phyloP scores from a whole-genome alignment of 257 asterid genomes.

The Scutellaria galericulata region DNA sequence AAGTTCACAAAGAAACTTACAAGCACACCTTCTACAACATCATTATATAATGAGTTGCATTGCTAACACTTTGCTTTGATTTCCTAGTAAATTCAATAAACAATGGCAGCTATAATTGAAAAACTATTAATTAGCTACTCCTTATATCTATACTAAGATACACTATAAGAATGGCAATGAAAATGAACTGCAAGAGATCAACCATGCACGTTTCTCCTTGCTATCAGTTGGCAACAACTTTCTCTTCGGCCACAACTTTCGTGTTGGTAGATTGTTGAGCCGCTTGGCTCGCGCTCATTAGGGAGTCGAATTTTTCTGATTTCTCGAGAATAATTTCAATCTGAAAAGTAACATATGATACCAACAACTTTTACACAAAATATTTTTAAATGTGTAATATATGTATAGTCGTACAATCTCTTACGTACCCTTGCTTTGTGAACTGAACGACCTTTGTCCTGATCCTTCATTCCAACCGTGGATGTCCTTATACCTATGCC shows the following conservation, averaged over 20 bases:
- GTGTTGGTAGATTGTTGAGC: slow-evolving; percentile 25
- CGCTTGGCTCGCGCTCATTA: slow-evolving; percentile 47
- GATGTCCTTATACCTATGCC: slow-evolving; percentile 71
- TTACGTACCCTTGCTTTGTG: slow-evolving; percentile 81
- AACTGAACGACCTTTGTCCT: slow-evolving; percentile 67
- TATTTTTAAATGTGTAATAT: too few species aligned
- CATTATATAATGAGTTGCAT: slow-evolving; percentile 13
- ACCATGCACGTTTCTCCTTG: not conserved
- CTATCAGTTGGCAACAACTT: slow-evolving; percentile 24
- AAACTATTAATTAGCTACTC: slow-evolving; percentile 16
- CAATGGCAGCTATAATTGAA: slow-evolving; percentile 22
- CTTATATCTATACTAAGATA: slow-evolving; percentile 46
- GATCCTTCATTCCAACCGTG: slow-evolving; percentile 85
- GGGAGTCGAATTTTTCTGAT: slow-evolving; percentile 71
- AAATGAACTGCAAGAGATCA: slow-evolving; percentile 20
- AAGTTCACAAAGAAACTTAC: not conserved
- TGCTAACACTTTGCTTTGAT: slow-evolving; percentile 24
- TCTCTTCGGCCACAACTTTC: slow-evolving; percentile 27
- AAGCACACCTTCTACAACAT: slow-evolving; percentile 23
- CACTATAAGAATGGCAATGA: slow-evolving; percentile 32
- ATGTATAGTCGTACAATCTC: too few species aligned
- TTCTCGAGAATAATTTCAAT: slow-evolving; percentile 84
- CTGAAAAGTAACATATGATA: slow-evolving; percentile 28
- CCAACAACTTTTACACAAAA: too few species aligned
- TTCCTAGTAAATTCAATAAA: not conserved